Base-by-base conservation (phyloP, 2,329 filamentous ascomycete genomes). In the Penicillium psychrosexuale region DNA sequence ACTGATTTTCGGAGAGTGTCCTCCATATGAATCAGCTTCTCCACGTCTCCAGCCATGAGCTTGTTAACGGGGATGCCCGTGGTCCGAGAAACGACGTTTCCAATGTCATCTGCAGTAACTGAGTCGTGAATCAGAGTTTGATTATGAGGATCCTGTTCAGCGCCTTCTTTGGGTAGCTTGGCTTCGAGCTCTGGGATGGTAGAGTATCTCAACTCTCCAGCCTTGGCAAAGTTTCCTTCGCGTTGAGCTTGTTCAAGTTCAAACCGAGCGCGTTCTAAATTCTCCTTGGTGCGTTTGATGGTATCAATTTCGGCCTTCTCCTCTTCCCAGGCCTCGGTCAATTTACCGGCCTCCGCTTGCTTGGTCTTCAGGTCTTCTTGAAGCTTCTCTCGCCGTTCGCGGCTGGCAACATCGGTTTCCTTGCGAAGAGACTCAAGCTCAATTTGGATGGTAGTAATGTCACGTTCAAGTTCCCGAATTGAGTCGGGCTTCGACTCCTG, bases 401-500 rank as follows among this genome's bases (percentile, higher is more conserved):
- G 87, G 69, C 91, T 96, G 17, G 89, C 87, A 46, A 96, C 81
- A 63, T 99, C 94, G 11, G 87, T 96, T 72, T 99, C 94, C 67
- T 97, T 97, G 47, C 93, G 84, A 39, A 99, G 76, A 58, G 91
- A 97, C 70, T 97, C 94, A 0, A 97, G 81, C 71, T 99, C 93
- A 59, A 99, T 97, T 69, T 97, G 93, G 13, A 97, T 91, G 0
- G 93, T 97, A 84, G 97, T 95, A 57, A 97, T 96, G 67, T 92
- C 90, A 58, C 95, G 89, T 66, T 97, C 93, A 1, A 97, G 83
- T 47, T 88, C 85, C 77, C 95, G 90, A 33, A 99, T 97, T 8
- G 93, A 86, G 64, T 97, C 94, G 0, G 94, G 94, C 66, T 97
- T 97, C 65, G 91, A 96, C 73, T 99, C 94, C 73, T 97, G 94